Evolutionary conservation across 345 rosid genomes (phyloP).

Genomic region (Lenwebbia sp.): DNA sequence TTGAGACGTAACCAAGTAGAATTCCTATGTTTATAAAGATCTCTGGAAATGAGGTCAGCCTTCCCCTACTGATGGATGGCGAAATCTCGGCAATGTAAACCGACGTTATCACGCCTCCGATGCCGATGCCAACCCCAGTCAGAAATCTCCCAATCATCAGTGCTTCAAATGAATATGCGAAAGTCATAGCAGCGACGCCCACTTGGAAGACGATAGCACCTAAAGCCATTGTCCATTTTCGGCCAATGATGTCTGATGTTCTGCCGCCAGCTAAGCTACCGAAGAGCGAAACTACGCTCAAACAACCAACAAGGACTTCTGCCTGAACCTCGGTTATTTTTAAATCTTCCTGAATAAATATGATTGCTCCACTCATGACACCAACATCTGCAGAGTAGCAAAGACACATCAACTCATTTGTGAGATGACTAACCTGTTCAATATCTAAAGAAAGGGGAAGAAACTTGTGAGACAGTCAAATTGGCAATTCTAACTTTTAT

Average conservation of each 20-base stretch:
- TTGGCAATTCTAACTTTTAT: background rate
- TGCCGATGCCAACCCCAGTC: constrained; percentile 73
- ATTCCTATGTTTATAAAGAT: constrained; percentile 72
- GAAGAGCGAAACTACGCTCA: constrained; percentile 71
- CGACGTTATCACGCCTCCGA: constrained; percentile 69
- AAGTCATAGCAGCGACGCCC: constrained; percentile 65
- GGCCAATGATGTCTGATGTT: constrained; percentile 67
- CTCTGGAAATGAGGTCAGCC: constrained; percentile 76
- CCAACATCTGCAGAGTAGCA: constrained; percentile 64
- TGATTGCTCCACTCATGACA: constrained; percentile 94
- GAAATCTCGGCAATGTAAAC: constrained; percentile 85
- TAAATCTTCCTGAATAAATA: constrained; percentile 77
- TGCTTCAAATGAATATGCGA: constrained; percentile 55
- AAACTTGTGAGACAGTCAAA: background rate
- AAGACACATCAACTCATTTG: background rate
- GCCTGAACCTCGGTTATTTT: constrained; percentile 69
- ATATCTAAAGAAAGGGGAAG: background rate
- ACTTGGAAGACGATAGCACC: constrained; percentile 67
- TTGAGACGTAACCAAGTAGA: constrained; percentile 83
- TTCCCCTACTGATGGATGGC: constrained; percentile 56
- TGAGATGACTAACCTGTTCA: background rate
- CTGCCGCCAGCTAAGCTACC: constrained; percentile 87
- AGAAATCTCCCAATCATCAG: constrained; percentile 68
- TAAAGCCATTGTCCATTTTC: constrained; percentile 95
- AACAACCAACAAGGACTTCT: constrained; percentile 64